These are phyloP conservation scores for Alternaria sp. DNA, from an alignment of 2,329 filamentous ascomycete species.

Conservation along the genomic window DNA sequence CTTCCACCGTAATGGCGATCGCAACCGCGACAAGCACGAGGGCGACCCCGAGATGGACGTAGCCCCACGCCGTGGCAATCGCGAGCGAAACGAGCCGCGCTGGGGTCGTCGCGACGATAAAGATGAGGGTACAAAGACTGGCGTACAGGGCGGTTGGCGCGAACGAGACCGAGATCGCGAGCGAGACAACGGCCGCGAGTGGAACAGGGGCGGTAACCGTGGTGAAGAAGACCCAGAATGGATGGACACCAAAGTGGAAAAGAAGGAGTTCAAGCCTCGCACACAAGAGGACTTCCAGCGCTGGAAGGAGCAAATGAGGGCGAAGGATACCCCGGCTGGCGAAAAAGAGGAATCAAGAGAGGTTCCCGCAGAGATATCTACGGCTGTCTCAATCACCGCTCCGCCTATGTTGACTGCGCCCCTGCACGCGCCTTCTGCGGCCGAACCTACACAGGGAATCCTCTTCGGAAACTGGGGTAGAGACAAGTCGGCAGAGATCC, in stretches of 20 bases:
- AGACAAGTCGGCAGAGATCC: conserved; percentile 53
- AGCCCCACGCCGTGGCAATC: conserved; percentile 64
- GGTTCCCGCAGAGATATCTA: conserved; percentile 21
- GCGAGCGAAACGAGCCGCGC: conserved; percentile 71
- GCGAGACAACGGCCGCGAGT: conserved; percentile 57
- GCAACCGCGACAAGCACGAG: conserved; percentile 60
- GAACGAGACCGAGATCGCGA: conserved; percentile 48
- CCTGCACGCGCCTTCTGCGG: conserved; percentile 63
- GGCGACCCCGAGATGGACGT: conserved; percentile 51
- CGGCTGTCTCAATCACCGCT: conserved; percentile 25
- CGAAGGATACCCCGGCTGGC: conserved; percentile 57
- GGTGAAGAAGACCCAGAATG: conserved; percentile 79
- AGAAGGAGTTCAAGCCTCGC: conserved; percentile 72
- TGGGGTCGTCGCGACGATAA: conserved; percentile 72
- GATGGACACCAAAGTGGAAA: conserved; percentile 72
- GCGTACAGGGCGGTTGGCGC: conserved; percentile 65
- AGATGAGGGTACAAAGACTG: conserved; percentile 53
- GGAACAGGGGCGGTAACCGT: conserved; percentile 60
- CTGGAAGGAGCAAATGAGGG: conserved; percentile 92
- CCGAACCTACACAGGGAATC: conserved; percentile 74
- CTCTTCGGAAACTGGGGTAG: conserved; percentile 72
- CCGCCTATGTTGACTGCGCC: conserved; percentile 50
- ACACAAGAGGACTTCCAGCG: conserved; percentile 92
- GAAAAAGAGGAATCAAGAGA: conserved; percentile 54
- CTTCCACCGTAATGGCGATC: conserved; percentile 62